A percentile compares a stretch with the other conserved stretches of the same genome.
These are phyloP conservation scores for Epichloe aotearoae DNA, from an alignment of 2,329 filamentous ascomycete species.

Conservation along the genomic window DNA sequence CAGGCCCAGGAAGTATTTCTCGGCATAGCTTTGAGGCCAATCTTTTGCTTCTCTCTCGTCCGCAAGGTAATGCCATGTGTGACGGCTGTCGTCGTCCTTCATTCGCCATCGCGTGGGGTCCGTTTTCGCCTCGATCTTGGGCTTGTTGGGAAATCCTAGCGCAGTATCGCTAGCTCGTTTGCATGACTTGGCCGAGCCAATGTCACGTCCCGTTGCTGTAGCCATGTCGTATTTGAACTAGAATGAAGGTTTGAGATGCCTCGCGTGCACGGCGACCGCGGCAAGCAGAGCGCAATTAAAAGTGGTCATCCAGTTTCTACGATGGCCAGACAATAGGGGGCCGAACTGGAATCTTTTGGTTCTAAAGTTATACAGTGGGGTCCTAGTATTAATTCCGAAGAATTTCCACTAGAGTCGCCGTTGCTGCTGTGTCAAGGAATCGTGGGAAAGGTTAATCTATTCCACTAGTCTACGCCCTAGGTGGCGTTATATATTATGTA, in stretches of 20 bases:
- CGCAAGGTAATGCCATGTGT: constrained; percentile 88
- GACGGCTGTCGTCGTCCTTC: constrained; percentile 66
- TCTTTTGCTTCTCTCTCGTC: constrained; percentile 54
- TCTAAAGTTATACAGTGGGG: no score
- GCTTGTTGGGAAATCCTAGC: constrained; percentile 29
- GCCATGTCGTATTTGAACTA: constrained; percentile 13
- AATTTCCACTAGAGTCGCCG: no score
- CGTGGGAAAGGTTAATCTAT: no score
- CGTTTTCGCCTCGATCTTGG: constrained; percentile 45
- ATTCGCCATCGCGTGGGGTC: constrained; percentile 78
- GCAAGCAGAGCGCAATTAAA: not conserved
- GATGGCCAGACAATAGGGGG: not conserved
- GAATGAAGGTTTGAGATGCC: no score
- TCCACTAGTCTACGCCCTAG: no score
- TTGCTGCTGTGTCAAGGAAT: no score
- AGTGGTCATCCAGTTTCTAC: not conserved
- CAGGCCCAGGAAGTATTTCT: constrained; percentile 77
- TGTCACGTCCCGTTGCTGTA: constrained; percentile 17
- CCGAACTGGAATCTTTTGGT: no score
- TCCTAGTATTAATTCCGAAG: no score
- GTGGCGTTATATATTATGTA: no score
- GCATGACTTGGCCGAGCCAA: constrained; percentile 20
- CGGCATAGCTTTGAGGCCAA: constrained; percentile 82
- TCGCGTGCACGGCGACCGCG: not conserved
- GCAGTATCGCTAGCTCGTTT: constrained; percentile 31